phyloP scores from a whole-genome alignment of 768 basidiomycete genomes.

The Xerocomellus chrysenteron region DNA sequence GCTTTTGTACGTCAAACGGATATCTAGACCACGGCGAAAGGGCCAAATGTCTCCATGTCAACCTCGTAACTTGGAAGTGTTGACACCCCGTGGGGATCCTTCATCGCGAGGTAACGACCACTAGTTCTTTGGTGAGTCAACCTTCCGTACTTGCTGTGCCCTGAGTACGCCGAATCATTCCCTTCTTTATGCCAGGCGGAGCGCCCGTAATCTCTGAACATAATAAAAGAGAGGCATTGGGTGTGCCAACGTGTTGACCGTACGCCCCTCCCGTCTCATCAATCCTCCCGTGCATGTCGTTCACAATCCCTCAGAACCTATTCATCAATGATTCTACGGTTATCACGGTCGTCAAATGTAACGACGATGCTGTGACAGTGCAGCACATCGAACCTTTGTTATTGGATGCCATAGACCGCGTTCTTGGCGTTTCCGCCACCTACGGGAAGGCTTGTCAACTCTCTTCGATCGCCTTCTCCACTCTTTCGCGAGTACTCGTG shows the following conservation, averaged over 20 bases:
- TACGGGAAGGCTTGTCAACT: slow-evolving; percentile 39
- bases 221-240: slow-evolving; percentile 5
- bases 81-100: not conserved
- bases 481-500: slow-evolving; percentile 35
- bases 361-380: slow-evolving; percentile 27
- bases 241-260: not conserved
- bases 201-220: not conserved
- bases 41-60: slow-evolving; percentile 4
- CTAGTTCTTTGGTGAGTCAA: not conserved
- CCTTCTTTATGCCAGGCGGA: not conserved
- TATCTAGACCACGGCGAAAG: not conserved
- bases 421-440: slow-evolving; percentile 44
- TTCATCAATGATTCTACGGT: slow-evolving; percentile 25
- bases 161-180: not conserved
- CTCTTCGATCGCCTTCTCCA: slow-evolving; percentile 41
- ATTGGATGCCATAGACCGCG: slow-evolving; percentile 21
- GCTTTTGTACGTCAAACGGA: not conserved
- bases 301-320: slow-evolving; percentile 34
- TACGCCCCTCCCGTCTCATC: slow-evolving; percentile 1
- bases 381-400: slow-evolving; percentile 35
- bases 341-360: slow-evolving; percentile 30
- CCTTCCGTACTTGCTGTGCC: slow-evolving; percentile 16
- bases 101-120: not conserved
- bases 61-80: not conserved
- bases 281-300: slow-evolving; percentile 12